Evolutionary conservation across 345 rosid genomes (phyloP), one percentile per base, ranked within the genome.

Genomic region (Clausena lansium): DNA sequence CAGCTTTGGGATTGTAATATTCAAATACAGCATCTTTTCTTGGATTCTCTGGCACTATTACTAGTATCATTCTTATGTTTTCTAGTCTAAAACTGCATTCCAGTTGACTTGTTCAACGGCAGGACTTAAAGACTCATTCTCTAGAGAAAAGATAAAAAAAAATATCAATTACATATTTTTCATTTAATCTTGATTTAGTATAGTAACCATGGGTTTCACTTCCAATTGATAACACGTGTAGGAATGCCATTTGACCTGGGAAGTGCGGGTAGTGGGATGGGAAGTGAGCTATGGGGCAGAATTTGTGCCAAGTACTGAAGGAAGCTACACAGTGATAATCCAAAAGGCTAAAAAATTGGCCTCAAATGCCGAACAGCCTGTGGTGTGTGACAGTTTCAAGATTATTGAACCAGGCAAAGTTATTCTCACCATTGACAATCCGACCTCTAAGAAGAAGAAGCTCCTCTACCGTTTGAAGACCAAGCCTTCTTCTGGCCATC

Each of bases 401-500:
- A 89, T 83, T 60, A 74, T 82, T 38, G 97, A 91, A 81, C 84
- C 93, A 8, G 99, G 98, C 0, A 92, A 90, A 77, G 70, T 93
- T 47, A 89, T 93, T 78, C 84, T 92, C 69, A 90, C 92, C 57
- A 64, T 93, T 35, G 94, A 93, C 81, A 95, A 95, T 83, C 87
- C 86, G 35, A 86, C 89, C 69, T 80, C 93, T 67, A 93, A 89
- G 89, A 95, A 92, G 94, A 93, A 91, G 94, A 92, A 89, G 85
- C 86, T 95, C 67, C 87, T 95, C 36, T 93, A 91, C 87, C 86
- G 98, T 88, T 89, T 86, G 87, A 95, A 88, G 84, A 86, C 87
- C 77, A 88, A 90, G 58, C 82, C 94, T 35, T 72, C 71, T 64
- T 64, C 79, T 80, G 75, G 5, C 3, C 17, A 68, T 9, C 50